Evolutionary conservation across 2,329 filamentous ascomycete species (phyloP), one percentile per base, ranked within the genome.

Genomic region (Colletotrichum musae): DNA sequence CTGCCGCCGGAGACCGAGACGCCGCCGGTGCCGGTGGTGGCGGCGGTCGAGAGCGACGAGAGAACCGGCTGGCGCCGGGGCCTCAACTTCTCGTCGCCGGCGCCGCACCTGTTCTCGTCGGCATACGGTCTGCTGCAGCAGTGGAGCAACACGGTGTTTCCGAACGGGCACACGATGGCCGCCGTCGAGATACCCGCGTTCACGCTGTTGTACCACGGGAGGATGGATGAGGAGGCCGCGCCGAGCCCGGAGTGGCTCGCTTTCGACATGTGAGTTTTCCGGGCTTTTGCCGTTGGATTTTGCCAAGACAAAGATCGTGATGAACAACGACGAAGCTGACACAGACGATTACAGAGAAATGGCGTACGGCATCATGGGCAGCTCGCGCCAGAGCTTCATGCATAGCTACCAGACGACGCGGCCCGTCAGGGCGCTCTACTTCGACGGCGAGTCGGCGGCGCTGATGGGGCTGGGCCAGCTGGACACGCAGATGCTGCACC

Each of bases 301-400:
- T 24, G 21, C 21, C 21, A 24, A 24, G 21, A 24, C 21, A 24
- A 24, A 12, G 48, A 26, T 5, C 5, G 13, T 18, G 21, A 24
- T 24, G 21, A 24, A 24, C 21, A 24, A 24, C 21, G 24, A 21
- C 28, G 41, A 12, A 4, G 41, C 48, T 32, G 1, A 47, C 48
- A 39, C 21, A 21, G 28, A 15, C 26, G 18, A 61, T 53, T 53
- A 16, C 51, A 80, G 79, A 48, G 84, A 84, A 65, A 87, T 87
- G 85, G 80, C 84, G n/a, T 87, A 87, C 71, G 83, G 82, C 5
- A 87, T 87, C 70, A 86, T 86, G 80, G 85, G 85, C 21, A 76
- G 76, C 1, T 77, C 78, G 26, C 77, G 80, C 41, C 75, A 82
- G 58, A 83, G 82, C 9, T 81, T 82, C 67, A 77, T 87, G 77